Base-by-base conservation (phyloP, 2,329 filamentous ascomycete genomes). In the Hortaea sp. region DNA sequence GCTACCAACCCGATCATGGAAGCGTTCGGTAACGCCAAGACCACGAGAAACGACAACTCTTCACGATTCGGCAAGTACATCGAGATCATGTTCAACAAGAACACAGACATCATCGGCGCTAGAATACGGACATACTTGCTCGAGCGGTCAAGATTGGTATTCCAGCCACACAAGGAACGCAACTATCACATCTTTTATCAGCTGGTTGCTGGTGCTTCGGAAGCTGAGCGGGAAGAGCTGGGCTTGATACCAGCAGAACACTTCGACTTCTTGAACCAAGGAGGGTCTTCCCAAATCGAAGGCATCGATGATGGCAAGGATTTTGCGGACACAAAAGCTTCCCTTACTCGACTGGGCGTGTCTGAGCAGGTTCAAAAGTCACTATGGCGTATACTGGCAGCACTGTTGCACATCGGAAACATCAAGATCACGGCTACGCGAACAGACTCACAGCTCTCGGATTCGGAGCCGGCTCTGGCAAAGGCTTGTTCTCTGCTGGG, bases 121-220 rank as follows among this genome's bases (percentile, higher is more conserved):
- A 94, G 94, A 72, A 98, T 98, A 63, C 79, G 92, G 58, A 95
- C 89, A 46, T 98, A 98, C 63, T 75, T 98, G 55, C 75, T 98
- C 39, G 92, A 98, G 67, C 85, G 92, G 50, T 97, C 92, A 51
- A 84, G 92, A 70, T 74, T 98, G 59, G 92, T 97, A 12, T 98
- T 97, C 68, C 92, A 98, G 65, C 92, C 92, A 38, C 73, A 95
- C 53, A 97, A 95, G 71, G 92, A 98, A 72, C 80, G 92, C 56
- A 98, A 98, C 67, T 98, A 98, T 70, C 92, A 98, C 68, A 90
- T 98, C 60, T 98, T 98, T 71, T 98, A 98, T 68, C 92, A 98
- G 67, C 77, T 98, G 43, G 82, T 95, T 40, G 88, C 89, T 42
- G 92, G 94, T 63, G 85, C 89, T n/a, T 82, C 86, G 1, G 86